Base-by-base conservation (phyloP, 768 basidiomycete species). In the Mrakia hoshinonis region DNA sequence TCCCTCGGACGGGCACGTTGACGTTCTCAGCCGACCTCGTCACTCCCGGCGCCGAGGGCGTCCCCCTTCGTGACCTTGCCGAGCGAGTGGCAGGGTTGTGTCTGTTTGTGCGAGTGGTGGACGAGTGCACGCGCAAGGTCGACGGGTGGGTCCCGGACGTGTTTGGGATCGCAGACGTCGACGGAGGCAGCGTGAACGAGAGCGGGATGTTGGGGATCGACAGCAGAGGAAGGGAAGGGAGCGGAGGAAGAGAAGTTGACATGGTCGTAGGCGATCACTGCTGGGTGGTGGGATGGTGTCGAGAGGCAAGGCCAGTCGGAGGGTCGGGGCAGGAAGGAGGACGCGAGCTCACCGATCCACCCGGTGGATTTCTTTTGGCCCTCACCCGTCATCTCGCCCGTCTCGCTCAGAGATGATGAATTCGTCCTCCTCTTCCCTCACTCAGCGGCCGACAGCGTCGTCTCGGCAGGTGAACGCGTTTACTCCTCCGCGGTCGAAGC, bases 111-210 rank as follows among this genome's bases (percentile, higher is more conserved):
- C 58, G 58, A 38, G 58, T 22, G 58, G 58, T 36, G n/a, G 58
- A 6, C 15, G 43, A 43, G 43, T 43, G 55, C 18, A 60, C 55
- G 26, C 55, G 55, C 20, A 60, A 31, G 55, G 55, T 60, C 29
- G 55, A 60, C 1, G 34, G 58, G 58, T 61, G 34, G 7, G 58
- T 61, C 34, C 58, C 58, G 1, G 58, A 13, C 34, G 58, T 61
- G 58, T 61, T 61, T 31, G 58, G 22, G 58, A 61, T 39, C 31
- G 58, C 58, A 22, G 58, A 61, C 18, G 58, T 61, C 11, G 58
- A 61, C 7, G 58, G 58, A 61, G 58, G 58, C 31, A 61, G 58
- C 4, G 58, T 61, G 58, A 61, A 61, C 31, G 58, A 61, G 58
- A 61, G 58, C 18, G 58, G 58, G 58, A 61, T 36, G 34, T 61